These are phyloP conservation scores for Echeveria elegans DNA, from an alignment of 164 flowering plant genomes.

Conservation along the genomic window DNA sequence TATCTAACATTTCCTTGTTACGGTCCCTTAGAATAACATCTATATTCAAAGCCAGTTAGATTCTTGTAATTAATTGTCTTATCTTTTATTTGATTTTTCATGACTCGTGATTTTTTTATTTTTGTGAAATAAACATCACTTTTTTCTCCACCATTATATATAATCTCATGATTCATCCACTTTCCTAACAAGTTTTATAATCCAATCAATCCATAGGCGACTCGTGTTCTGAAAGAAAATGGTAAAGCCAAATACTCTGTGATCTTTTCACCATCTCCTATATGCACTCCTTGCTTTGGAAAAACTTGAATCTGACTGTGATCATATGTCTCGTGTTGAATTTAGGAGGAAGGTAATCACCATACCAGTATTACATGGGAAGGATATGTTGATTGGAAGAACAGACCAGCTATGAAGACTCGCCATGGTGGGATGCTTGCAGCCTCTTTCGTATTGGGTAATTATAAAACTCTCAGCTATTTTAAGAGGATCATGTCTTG, in stretches of 20 bases:
- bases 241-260: constrained; percentile 4
- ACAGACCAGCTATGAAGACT: constrained; percentile 50
- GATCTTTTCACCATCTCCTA: neutral
- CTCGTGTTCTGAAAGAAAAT: constrained; percentile 6
- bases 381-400: constrained; percentile 69
- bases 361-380: constrained; percentile 22
- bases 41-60: neutral
- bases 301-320: neutral
- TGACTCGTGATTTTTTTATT: neutral
- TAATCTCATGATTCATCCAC: constrained; percentile 5
- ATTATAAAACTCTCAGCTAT: constrained; percentile 6
- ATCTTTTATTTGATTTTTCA: neutral
- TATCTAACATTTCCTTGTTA: neutral
- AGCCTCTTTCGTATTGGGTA: constrained; percentile 64
- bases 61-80: neutral
- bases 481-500: neutral
- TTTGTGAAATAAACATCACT: neutral
- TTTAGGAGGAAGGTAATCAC: constrained; percentile 21
- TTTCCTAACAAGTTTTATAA: neutral
- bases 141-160: neutral
- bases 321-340: constrained; percentile 4
- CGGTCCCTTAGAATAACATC: neutral
- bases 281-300: neutral
- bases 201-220: neutral
- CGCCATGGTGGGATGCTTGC: constrained; percentile 80